These are phyloP conservation scores for Fusarium sp. DNA, from an alignment of 2,329 filamentous ascomycete genomes.

Conservation along the genomic window DNA sequence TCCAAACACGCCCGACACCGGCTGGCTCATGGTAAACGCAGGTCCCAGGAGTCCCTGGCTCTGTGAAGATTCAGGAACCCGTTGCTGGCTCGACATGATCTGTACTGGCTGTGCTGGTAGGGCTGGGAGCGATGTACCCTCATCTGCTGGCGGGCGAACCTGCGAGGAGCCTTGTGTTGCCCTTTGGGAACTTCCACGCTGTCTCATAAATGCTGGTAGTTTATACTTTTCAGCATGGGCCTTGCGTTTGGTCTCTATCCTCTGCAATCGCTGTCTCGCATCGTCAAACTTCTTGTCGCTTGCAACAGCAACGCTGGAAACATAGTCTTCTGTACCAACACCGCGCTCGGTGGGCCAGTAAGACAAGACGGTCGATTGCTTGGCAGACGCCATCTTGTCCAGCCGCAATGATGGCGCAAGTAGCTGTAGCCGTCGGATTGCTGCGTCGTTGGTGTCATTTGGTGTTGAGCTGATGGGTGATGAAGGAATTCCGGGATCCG, in stretches of 20 bases:
- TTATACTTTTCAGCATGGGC: constrained; percentile 51
- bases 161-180: constrained; percentile 24
- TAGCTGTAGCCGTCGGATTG: constrained; percentile 51
- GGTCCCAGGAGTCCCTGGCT: constrained; percentile 44
- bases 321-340: constrained; percentile 49
- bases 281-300: constrained; percentile 51
- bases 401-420: constrained; percentile 48
- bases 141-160: constrained; percentile 19
- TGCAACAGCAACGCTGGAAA: constrained; percentile 53
- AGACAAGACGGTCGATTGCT: constrained; percentile 48
- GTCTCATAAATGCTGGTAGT: constrained; percentile 45
- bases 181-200: constrained; percentile 37
- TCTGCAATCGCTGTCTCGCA: constrained; percentile 49
- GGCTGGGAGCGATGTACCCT: constrained; percentile 24
- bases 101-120: constrained; percentile 40
- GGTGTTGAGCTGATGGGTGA: constrained; percentile 27
- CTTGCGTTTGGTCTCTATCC: constrained; percentile 49
- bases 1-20: constrained; percentile 59
- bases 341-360: constrained; percentile 56
- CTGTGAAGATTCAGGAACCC: constrained; percentile 50
- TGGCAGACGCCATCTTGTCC: constrained; percentile 42
- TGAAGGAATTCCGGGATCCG: constrained; percentile 35
- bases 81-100: constrained; percentile 53
- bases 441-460: constrained; percentile 39
- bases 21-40: constrained; percentile 59